Percentiles rank a stretch among this genome's conserved stretches.
phyloP scores from a whole-genome alignment of 208 protist species.

The Acanthamoeba triangularis region DNA sequence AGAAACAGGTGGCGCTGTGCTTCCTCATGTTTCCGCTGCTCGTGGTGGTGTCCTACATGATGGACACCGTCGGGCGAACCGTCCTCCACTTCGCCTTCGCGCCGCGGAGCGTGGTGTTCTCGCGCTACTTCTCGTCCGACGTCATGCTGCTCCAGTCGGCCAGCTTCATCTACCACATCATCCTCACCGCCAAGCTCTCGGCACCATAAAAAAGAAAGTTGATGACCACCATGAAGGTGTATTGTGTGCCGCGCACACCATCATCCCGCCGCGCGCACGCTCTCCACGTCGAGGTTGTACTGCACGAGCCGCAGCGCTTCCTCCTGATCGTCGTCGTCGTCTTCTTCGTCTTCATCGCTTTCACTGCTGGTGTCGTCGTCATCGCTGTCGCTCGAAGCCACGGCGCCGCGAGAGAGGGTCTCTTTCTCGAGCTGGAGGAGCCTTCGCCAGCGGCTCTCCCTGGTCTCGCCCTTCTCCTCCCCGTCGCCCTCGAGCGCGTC shows the following conservation, averaged over 20 bases:
- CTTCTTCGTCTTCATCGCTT: not conserved
- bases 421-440: not conserved
- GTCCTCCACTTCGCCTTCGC: conserved; percentile 35
- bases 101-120: conserved; percentile 37
- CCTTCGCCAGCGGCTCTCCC: conserved; percentile 14
- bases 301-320: not conserved
- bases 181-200: conserved; percentile 16
- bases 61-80: not conserved
- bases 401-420: not conserved
- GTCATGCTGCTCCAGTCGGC: conserved; percentile 57
- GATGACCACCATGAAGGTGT: too few relatives aligned
- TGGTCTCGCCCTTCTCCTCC: not conserved
- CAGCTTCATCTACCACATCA: conserved; percentile 49
- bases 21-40: conserved; percentile 23
- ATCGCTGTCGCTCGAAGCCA: not conserved
- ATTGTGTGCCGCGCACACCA: too few relatives aligned
- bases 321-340: not conserved
- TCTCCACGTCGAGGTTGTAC: too few relatives aligned
- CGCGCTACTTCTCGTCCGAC: conserved; percentile 38
- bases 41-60: conserved; percentile 41
- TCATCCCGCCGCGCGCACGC: too few relatives aligned
- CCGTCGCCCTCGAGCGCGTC: not conserved
- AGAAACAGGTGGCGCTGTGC: not conserved
- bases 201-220: too few relatives aligned
- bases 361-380: not conserved